A percentile compares a stretch with the other conserved stretches of the same genome.
These are phyloP conservation scores for Chytriomyces confervae DNA, from an alignment of 192 early-diverging fungal species.

Conservation along the genomic window DNA sequence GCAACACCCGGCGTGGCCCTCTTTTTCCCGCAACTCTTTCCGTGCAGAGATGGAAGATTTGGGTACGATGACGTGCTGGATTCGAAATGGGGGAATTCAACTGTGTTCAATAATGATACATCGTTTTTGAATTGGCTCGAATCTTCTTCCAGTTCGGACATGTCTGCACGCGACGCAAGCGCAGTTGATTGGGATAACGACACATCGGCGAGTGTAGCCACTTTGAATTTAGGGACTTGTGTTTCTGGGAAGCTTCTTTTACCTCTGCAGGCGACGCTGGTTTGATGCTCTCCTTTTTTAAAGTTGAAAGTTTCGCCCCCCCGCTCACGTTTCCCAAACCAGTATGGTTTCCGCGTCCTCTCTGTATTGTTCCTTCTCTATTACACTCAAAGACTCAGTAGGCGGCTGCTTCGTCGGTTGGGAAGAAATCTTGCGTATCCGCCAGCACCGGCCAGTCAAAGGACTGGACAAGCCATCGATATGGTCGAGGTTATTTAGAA, in stretches of 20 bases:
- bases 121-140: background rate
- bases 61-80: background rate
- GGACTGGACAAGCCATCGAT: too few relatives aligned
- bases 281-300: background rate
- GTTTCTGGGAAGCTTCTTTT: background rate
- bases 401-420: background rate
- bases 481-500: too few relatives aligned
- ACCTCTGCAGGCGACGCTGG: background rate
- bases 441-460: background rate
- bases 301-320: background rate
- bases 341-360: background rate
- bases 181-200: background rate
- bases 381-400: background rate
- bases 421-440: background rate
- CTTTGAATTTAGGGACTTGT: background rate
- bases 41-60: background rate
- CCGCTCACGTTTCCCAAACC: background rate
- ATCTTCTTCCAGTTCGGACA: background rate
- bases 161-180: background rate
- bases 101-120: background rate
- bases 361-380: background rate
- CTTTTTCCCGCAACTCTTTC: background rate
- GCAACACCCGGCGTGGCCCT: background rate
- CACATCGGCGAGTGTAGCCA: background rate
- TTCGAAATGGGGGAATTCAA: background rate